These are phyloP conservation scores for Ophiobolus disseminans DNA, from an alignment of 2,329 filamentous ascomycete genomes.

Conservation along the genomic window DNA sequence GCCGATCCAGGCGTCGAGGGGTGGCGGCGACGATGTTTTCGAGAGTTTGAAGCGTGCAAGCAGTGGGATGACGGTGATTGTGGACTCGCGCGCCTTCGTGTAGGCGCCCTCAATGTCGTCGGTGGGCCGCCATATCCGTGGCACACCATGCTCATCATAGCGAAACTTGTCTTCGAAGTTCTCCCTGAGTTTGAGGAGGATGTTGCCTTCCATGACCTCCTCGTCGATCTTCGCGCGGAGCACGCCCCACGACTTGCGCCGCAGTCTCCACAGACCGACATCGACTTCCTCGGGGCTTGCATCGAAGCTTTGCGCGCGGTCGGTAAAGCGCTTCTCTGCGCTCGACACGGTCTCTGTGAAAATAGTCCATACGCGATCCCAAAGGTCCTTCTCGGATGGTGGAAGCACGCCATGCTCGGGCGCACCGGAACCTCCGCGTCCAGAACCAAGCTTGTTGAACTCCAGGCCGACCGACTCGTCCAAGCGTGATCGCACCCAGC, in stretches of 20 bases:
- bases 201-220: slow-evolving; percentile 97
- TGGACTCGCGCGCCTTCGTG: slow-evolving; percentile 89
- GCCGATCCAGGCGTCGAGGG: slow-evolving; percentile 85
- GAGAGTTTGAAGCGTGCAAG: slow-evolving; percentile 83
- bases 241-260: slow-evolving; percentile 93
- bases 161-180: slow-evolving; percentile 99
- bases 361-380: slow-evolving; percentile 92
- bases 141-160: slow-evolving; percentile 93
- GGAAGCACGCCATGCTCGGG: slow-evolving; percentile 78
- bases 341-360: slow-evolving; percentile 85
- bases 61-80: slow-evolving; percentile 86
- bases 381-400: slow-evolving; percentile 80
- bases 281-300: slow-evolving; percentile 90
- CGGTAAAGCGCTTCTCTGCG: slow-evolving; percentile 83
- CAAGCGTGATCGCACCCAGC: slow-evolving; percentile 89
- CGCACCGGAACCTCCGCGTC: slow-evolving; percentile 80
- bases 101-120: slow-evolving; percentile 98
- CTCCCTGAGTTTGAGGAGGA: slow-evolving; percentile 91
- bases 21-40: slow-evolving; percentile 76
- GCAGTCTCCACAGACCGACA: slow-evolving; percentile 88
- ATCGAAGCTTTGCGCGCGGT: slow-evolving; percentile 91
- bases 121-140: slow-evolving; percentile 92
- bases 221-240: slow-evolving; percentile 91
- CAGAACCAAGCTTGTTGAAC: slow-evolving; percentile 94
- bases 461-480: slow-evolving; percentile 88